Evolutionary conservation across 2,329 filamentous ascomycete genomes (phyloP).

Genomic region (Ceratocystis smalleyi): DNA sequence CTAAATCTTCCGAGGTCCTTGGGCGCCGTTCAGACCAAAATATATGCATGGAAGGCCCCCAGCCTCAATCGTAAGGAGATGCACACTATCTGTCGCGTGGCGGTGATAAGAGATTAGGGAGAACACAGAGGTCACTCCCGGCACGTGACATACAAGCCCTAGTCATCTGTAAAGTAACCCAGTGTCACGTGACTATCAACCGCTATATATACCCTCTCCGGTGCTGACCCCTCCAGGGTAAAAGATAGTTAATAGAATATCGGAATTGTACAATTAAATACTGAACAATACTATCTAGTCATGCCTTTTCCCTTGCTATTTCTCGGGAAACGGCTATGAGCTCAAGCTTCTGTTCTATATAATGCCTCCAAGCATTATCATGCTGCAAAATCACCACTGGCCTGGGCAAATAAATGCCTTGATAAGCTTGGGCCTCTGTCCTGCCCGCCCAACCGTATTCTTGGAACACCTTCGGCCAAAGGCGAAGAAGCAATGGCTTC

Average conservation of each 20-base stretch:
- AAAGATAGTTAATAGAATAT: too few species aligned
- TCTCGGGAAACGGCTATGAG: background rate
- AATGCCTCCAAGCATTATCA: background rate
- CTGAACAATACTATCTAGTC: background rate
- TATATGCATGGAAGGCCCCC: background rate
- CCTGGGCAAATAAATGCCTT: background rate
- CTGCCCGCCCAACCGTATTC: background rate
- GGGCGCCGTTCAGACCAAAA: too few species aligned
- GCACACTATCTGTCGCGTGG: too few species aligned
- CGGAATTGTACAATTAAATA: too few species aligned
- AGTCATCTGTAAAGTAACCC: too few species aligned
- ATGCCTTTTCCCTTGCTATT: background rate
- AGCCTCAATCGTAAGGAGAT: background rate
- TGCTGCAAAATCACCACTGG: background rate
- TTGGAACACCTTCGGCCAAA: background rate
- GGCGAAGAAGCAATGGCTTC: slow-evolving; percentile 1
- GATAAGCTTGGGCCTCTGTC: background rate
- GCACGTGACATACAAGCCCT: too few species aligned
- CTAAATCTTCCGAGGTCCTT: too few species aligned
- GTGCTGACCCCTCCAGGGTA: too few species aligned
- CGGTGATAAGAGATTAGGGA: too few species aligned
- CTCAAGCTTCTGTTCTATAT: background rate
- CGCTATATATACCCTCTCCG: too few species aligned
- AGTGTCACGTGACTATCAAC: too few species aligned
- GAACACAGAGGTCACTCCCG: too few species aligned